Evolutionary conservation across 495 filamentous ascomycete genomes (phyloP).

Genomic region (Neurospora intermedia): DNA sequence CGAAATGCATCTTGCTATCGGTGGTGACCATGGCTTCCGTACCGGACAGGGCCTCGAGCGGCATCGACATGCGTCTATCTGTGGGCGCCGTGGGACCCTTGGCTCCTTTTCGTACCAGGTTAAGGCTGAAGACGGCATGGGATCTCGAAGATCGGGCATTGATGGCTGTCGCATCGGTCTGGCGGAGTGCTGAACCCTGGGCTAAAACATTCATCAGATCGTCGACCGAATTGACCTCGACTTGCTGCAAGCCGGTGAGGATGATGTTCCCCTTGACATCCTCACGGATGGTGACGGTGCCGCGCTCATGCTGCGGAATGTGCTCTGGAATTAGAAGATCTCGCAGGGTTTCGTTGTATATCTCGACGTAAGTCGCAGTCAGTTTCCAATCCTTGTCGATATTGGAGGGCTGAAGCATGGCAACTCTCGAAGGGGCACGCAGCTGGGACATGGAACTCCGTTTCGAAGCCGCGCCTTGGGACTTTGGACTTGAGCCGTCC

Average conservation of each 20-base stretch:
- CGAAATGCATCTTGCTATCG: conserved; percentile 98
- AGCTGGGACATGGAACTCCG: conserved; percentile 65
- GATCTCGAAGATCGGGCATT: conserved; percentile 99
- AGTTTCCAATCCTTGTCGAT: conserved; percentile 81
- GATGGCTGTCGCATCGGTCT: conserved; percentile 97
- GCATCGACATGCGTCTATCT: conserved; percentile 87
- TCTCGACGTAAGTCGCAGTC: conserved; percentile 96
- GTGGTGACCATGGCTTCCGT: conserved; percentile 63
- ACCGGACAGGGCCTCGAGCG: conserved; percentile 66
- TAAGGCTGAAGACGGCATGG: conserved; percentile 94
- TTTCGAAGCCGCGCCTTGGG: conserved; percentile 13
- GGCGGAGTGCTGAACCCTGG: conserved; percentile 86
- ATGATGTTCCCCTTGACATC: conserved; percentile 93
- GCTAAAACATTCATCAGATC: conserved; percentile 82
- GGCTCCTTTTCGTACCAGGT: conserved; percentile 77
- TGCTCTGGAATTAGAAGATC: conserved; percentile 81
- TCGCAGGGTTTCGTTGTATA: conserved; percentile 93
- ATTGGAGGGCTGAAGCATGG: conserved; percentile 36
- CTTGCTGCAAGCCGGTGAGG: conserved; percentile 76
- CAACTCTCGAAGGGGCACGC: conserved; percentile 73
- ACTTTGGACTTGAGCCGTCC: conserved; percentile 32
- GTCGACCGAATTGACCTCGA: conserved; percentile 84
- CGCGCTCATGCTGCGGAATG: conserved; percentile 55
- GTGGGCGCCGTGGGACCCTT: conserved; percentile 41
- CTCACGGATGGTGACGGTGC: conserved; percentile 74